Conservation (phyloP, 1,139 yeast genomes). For the Yamadazyma kanchanaburiensis region DNA sequence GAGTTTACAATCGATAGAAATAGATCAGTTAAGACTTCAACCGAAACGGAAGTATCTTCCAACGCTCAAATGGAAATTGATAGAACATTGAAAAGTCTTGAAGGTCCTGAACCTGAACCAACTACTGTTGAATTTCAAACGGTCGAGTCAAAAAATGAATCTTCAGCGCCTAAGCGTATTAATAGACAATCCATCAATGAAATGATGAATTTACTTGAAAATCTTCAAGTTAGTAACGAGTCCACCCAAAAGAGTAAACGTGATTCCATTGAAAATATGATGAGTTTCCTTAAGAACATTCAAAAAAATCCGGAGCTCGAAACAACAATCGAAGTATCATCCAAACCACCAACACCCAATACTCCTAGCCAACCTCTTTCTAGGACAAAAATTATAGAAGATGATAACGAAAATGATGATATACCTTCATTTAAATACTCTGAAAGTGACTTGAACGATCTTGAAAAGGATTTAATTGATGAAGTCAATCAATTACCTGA, state of each 20-base stretch:
- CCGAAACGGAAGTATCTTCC: not conserved
- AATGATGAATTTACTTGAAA: constrained; percentile 23
- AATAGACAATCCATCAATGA: constrained; percentile 23
- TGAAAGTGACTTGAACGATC: constrained; percentile 13
- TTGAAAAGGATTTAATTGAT: constrained; percentile 43
- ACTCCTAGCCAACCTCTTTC: not conserved
- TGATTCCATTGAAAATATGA: constrained; percentile 16
- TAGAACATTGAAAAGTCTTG: constrained; percentile 6
- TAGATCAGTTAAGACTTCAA: not conserved
- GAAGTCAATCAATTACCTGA: constrained; percentile 59
- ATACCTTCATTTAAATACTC: constrained; percentile 3
- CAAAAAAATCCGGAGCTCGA: constrained; percentile 6
- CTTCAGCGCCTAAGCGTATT: constrained; percentile 5
- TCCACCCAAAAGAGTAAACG: constrained; percentile 11
- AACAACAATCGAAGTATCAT: not conserved
- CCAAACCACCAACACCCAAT: constrained; percentile 1
- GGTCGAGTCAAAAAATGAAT: not conserved
- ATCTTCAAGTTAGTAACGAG: constrained; percentile 13
- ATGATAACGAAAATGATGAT: constrained; percentile 2
- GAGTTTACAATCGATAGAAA: not conserved
- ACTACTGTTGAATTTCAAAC: not conserved
- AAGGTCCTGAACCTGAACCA: constrained; percentile 1
- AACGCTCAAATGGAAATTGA: constrained; percentile 5
- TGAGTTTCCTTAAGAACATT: constrained; percentile 14
- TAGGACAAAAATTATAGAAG: not conserved